Conservation (phyloP, 73 alveolate genomes). For the Paraurostyla sp. region DNA sequence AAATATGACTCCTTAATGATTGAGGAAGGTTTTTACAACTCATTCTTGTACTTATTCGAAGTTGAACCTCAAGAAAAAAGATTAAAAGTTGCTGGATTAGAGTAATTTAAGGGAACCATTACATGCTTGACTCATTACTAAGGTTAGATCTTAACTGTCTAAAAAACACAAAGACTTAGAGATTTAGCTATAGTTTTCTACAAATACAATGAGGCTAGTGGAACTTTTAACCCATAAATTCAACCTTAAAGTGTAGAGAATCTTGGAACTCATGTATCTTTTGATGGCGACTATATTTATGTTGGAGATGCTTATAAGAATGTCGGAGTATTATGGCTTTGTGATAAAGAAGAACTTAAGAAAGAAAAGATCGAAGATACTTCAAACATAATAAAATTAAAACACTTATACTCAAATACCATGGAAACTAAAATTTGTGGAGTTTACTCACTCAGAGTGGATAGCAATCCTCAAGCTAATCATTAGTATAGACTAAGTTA, state of each 20-base stretch:
- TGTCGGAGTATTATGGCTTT: constrained; percentile 1
- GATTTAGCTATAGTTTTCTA: constrained; percentile 30
- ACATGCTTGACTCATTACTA: constrained; percentile 28
- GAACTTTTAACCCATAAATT: not conserved
- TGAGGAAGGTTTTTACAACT: constrained; percentile 51
- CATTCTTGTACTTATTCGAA: constrained; percentile 3
- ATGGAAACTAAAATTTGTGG: constrained; percentile 16
- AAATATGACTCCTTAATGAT: not conserved
- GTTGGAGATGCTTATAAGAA: constrained; percentile 45
- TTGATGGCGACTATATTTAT: constrained; percentile 47
- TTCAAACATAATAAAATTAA: not conserved
- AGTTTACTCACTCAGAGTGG: constrained; percentile 13
- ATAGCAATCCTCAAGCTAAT: not conserved
- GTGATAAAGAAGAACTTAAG: constrained; percentile 43
- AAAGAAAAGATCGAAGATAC: constrained; percentile 15
- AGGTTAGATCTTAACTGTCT: constrained; percentile 7
- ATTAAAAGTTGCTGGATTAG: not conserved
- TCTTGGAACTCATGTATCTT: not conserved
- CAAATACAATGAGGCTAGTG: not conserved
- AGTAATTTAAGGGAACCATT: not conserved
- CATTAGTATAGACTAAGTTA: not conserved
- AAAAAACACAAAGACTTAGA: constrained; percentile 1
- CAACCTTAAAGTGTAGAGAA: constrained; percentile 38
- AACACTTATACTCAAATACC: not conserved
- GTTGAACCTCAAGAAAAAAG: constrained; percentile 10